Conservation (phyloP, 148 eudicot species). For the Spergularia marina region DNA sequence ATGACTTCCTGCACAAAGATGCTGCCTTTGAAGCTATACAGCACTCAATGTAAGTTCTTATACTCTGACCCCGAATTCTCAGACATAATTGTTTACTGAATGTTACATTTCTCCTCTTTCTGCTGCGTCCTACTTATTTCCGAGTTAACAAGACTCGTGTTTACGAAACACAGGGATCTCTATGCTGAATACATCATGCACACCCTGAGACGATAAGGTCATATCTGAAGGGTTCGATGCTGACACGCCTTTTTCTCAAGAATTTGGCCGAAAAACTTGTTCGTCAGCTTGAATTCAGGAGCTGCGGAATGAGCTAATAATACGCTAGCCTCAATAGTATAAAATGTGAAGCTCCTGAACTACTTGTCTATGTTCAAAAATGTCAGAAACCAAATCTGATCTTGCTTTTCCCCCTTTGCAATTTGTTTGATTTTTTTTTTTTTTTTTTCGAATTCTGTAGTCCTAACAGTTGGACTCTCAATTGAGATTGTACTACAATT, state of each 20-base stretch:
- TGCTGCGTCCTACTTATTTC: not conserved
- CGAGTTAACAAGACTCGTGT: not conserved
- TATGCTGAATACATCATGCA: slow-evolving; percentile 53
- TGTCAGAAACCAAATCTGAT: not conserved
- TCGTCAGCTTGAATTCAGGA: not conserved
- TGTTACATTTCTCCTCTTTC: too few relatives aligned
- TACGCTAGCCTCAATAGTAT: too few relatives aligned
- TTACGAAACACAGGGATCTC: slow-evolving; percentile 39
- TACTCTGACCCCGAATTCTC: not conserved
- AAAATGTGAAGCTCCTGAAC: too few relatives aligned
- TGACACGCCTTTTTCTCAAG: not conserved
- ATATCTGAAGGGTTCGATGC: not conserved
- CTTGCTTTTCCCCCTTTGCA: not conserved
- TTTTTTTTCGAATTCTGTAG: not conserved
- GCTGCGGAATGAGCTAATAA: too few relatives aligned
- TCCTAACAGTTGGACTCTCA: not conserved
- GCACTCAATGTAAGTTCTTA: slow-evolving; percentile 40
- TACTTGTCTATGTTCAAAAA: not conserved
- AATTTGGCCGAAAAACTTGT: not conserved
- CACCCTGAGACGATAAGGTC: slow-evolving; percentile 40
- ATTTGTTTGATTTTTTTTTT: not conserved
- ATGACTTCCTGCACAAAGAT: slow-evolving; percentile 45
- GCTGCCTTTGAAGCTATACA: slow-evolving; percentile 44
- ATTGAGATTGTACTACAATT: not conserved
- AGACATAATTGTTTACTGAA: too few relatives aligned